Evolutionary conservation across 495 filamentous ascomycete species (phyloP).

Genomic region (Neurospora discreta): DNA sequence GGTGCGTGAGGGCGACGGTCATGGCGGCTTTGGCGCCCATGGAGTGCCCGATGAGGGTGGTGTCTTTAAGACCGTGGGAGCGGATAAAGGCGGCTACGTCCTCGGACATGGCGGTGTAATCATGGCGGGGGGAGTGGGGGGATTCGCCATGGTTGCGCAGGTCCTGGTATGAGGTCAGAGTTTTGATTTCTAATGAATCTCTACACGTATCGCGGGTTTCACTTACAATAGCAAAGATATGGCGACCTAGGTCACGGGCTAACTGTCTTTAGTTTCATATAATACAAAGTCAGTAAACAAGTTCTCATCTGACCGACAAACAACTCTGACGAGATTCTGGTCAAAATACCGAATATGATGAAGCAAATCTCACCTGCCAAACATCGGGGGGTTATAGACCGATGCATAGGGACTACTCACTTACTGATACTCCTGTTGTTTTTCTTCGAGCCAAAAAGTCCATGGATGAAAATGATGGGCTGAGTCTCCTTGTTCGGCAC

Average conservation of each 20-base stretch:
- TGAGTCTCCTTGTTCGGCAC: slow-evolving; percentile 30
- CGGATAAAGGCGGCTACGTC: slow-evolving; percentile 77
- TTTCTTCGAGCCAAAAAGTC: slow-evolving; percentile 90
- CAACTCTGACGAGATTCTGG: too few relatives aligned
- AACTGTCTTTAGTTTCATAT: slow-evolving; percentile 40
- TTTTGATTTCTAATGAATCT: too few relatives aligned
- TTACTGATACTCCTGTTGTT: slow-evolving; percentile 95
- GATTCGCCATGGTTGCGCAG: slow-evolving; percentile 92
- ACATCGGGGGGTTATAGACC: background rate
- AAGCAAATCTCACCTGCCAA: background rate
- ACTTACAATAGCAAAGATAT: slow-evolving; percentile 73
- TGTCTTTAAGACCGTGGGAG: slow-evolving; percentile 54
- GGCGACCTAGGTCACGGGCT: slow-evolving; percentile 67
- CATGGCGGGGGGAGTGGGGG: slow-evolving; percentile 63
- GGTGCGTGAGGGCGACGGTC: slow-evolving; percentile 64
- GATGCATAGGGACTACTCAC: slow-evolving; percentile 45
- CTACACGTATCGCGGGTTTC: too few relatives aligned
- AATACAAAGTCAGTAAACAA: background rate
- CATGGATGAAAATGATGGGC: slow-evolving; percentile 85
- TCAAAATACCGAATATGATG: too few relatives aligned
- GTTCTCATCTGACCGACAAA: background rate
- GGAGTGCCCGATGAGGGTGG: slow-evolving; percentile 84
- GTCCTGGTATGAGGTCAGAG: slow-evolving; percentile 43
- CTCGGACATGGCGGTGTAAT: slow-evolving; percentile 77
- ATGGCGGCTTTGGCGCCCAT: slow-evolving; percentile 98